These are phyloP conservation scores for Solanum megistacrolobum DNA, from an alignment of 257 asterid species.

Conservation along the genomic window DNA sequence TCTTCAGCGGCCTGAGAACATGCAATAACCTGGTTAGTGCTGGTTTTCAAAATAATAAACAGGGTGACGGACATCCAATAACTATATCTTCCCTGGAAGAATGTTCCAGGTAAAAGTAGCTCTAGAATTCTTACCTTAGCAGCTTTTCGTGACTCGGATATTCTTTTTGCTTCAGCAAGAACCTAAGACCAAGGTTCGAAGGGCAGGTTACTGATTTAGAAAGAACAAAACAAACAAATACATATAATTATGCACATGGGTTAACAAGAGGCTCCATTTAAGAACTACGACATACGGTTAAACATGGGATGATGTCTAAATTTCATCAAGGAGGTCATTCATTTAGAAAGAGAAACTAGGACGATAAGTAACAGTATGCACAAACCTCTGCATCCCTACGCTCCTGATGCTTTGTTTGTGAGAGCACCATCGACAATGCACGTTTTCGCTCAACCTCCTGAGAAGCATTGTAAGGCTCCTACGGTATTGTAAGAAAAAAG, in stretches of 20 bases:
- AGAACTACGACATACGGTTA: background rate
- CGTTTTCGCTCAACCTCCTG: constrained; percentile 90
- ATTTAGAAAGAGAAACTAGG: background rate
- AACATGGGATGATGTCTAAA: background rate
- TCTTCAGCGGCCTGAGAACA: constrained; percentile 46
- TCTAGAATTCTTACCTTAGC: constrained; percentile 42
- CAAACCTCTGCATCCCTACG: constrained; percentile 82
- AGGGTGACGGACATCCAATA: background rate
- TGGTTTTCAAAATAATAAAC: background rate
- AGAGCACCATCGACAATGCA: constrained; percentile 74
- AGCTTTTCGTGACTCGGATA: constrained; percentile 71
- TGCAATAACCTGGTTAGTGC: background rate
- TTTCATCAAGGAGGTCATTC: background rate
- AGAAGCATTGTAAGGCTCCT: constrained; percentile 70
- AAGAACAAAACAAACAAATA: background rate
- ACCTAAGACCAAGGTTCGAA: constrained; percentile 32
- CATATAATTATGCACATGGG: background rate
- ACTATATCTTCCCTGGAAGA: background rate
- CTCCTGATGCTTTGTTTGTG: constrained; percentile 93
- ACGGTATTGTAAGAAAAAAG: constrained; percentile 11
- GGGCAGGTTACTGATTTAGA: background rate
- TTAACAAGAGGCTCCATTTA: background rate
- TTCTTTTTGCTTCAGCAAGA: constrained; percentile 86
- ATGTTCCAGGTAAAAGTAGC: background rate
- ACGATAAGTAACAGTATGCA: background rate